Evolutionary conservation across 495 filamentous ascomycete species (phyloP), one percentile per base, ranked within the genome.

Genomic region (Trichoderma reesei): DNA sequence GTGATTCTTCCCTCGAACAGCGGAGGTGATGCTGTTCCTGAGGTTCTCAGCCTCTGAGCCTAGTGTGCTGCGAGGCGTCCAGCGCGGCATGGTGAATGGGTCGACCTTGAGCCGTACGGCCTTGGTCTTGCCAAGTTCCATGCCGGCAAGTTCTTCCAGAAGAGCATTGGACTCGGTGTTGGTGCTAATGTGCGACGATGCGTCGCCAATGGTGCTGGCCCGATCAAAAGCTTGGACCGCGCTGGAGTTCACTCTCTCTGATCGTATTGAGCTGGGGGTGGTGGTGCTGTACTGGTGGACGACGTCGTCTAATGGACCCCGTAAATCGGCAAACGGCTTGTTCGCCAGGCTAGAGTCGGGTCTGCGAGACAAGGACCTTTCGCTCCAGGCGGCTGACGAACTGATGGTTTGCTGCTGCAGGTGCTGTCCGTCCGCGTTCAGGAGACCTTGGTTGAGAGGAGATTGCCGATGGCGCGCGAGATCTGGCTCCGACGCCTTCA

Each of bases 1-100:
- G 62, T 80, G 75, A 61, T 82, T 81, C 16, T 72, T 70, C 8
- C 72, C 67, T 56, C 75, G 73, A 5, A 83, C 68, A 2, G 82
- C 79, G 16, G 67, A 64, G 7, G 72, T 54, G 1, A 78, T 61
- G 5, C 63, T 67, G 14, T 69, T 64, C 66, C 66, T 71, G 44
- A 76, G 62, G 14, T 74, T 72, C 11, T 71, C 68, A 2, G 70
- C 63, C 39, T 74, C 75, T 3, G 74, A 66, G 0, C 69, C 71
- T n/a, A 63, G 48, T 0, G 70, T 71, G 56, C 71, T 73, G 59
- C 75, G 70, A 10, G 78, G 75, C 10, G 67, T 68, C 75, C 76
- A 78, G 26, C 72, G 70, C 2, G 78, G 71, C 67, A 75, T 73
- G 1, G 67, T 65, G 14, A 69, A 66, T 41, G 72, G 72, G 51